A percentile compares a stretch with the other conserved stretches of the same genome.
Evolutionary conservation across 306 rosid species (phyloP).

Genomic region (Urtica urens): DNA sequence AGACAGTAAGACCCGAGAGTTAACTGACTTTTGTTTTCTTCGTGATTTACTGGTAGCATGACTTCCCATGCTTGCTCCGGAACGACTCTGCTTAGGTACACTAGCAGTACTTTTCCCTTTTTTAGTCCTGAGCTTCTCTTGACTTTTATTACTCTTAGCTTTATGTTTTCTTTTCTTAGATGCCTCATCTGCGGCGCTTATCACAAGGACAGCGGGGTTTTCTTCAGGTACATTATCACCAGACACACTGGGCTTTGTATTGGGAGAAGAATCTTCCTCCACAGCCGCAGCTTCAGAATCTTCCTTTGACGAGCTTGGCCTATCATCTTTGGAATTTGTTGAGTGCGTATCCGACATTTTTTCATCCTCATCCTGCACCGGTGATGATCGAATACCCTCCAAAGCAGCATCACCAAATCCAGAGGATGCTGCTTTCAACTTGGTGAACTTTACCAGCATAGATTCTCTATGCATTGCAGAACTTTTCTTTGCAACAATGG

Average conservation of each 20-base stretch:
- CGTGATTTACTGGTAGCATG: slow-evolving; percentile 40
- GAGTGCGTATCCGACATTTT: slow-evolving; percentile 33
- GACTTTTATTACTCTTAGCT: slow-evolving; percentile 28
- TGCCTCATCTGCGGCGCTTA: slow-evolving; percentile 38
- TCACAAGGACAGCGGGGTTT: slow-evolving; percentile 59
- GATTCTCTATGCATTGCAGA: slow-evolving; percentile 74
- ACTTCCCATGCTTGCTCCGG: slow-evolving; percentile 19
- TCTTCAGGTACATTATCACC: slow-evolving; percentile 30
- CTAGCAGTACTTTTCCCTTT: slow-evolving; percentile 39
- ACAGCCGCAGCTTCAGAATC: slow-evolving; percentile 33
- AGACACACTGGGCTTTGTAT: slow-evolving; percentile 38
- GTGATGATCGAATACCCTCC: slow-evolving; percentile 46
- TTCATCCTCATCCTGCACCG: slow-evolving; percentile 37
- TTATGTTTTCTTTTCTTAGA: slow-evolving; percentile 56
- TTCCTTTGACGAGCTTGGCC: slow-evolving; percentile 40
- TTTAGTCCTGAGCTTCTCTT: slow-evolving; percentile 57
- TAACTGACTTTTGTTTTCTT: slow-evolving; percentile 55
- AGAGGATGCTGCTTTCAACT: slow-evolving; percentile 35
- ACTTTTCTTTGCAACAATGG: slow-evolving; percentile 70
- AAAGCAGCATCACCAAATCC: slow-evolving; percentile 31
- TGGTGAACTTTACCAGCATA: slow-evolving; percentile 33
- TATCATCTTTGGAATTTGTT: slow-evolving; percentile 27
- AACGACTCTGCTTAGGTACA: slow-evolving; percentile 32
- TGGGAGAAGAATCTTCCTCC: slow-evolving; percentile 32
- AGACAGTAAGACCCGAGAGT: slow-evolving; percentile 37